These are phyloP conservation scores for Agrostemma githago DNA, from an alignment of 148 eudicot species.

Conservation along the genomic window DNA sequence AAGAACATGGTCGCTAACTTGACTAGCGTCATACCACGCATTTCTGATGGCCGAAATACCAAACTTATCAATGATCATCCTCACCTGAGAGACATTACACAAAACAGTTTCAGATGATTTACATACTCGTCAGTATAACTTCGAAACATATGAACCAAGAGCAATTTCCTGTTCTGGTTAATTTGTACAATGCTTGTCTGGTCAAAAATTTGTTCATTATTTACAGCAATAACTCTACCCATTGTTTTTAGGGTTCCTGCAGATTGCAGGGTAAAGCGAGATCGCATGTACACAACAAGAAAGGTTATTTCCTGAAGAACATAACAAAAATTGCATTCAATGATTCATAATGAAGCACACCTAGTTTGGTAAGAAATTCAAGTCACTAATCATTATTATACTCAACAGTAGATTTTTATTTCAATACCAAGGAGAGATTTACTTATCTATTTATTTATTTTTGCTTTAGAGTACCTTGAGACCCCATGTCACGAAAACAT, in stretches of 20 bases:
- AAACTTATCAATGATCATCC: constrained; percentile 78
- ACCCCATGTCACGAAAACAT: no score
- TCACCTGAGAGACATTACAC: constrained; percentile 44
- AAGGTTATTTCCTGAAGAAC: neutral
- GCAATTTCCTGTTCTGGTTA: no score
- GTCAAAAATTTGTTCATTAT: no score
- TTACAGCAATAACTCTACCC: no score
- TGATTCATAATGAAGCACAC: neutral
- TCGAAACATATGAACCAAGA: neutral
- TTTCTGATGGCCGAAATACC: constrained; percentile 59
- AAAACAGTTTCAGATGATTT: neutral
- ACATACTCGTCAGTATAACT: neutral
- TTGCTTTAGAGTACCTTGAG: no score
- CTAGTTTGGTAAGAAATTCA: neutral
- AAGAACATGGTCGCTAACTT: constrained; percentile 61
- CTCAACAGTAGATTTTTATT: no score
- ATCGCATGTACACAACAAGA: neutral
- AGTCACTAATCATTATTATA: neutral
- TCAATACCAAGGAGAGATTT: no score
- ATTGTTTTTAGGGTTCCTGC: no score
- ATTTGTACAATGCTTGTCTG: neutral
- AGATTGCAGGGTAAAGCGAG: no score
- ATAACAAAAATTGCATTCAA: neutral
- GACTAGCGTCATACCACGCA: constrained; percentile 78
- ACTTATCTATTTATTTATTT: no score